A percentile compares a stretch with the other conserved stretches of the same genome.
Evolutionary conservation across 1,139 yeast species (phyloP).

Genomic region (Geotrichum aggregatum): DNA sequence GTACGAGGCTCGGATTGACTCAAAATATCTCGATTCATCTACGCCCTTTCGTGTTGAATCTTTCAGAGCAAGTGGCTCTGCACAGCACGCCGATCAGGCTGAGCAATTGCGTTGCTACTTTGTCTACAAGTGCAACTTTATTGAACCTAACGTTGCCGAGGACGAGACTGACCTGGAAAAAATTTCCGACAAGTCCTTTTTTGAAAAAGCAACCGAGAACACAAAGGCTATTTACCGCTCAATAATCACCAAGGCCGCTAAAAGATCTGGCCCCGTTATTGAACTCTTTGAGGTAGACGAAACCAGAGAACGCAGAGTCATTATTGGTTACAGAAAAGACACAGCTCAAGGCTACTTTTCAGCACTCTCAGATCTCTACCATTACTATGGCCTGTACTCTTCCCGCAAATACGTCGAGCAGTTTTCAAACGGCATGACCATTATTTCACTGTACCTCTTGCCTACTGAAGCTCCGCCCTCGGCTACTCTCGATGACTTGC

Average conservation of each 20-base stretch:
- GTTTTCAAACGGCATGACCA: conserved; percentile 81
- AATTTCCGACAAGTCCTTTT: conserved; percentile 77
- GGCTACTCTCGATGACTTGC: conserved; percentile 37
- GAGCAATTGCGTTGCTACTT: conserved; percentile 76
- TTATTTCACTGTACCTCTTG: conserved; percentile 79
- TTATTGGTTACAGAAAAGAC: conserved; percentile 82
- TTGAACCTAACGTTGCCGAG: conserved; percentile 36
- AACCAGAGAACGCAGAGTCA: conserved; percentile 73
- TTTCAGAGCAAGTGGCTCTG: conserved; percentile 61
- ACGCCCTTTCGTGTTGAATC: conserved; percentile 74
- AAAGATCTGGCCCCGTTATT: conserved; percentile 88
- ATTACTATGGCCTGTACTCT: conserved; percentile 80
- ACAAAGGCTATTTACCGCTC: conserved; percentile 74
- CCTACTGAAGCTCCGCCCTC: conserved; percentile 45
- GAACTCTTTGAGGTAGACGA: conserved; percentile 80
- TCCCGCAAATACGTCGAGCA: conserved; percentile 93
- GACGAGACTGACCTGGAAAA: conserved; percentile 53
- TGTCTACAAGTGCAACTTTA: conserved; percentile 73
- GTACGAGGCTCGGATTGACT: conserved; percentile 63
- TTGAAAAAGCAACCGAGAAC: conserved; percentile 71
- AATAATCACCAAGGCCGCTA: conserved; percentile 63
- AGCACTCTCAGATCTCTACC: conserved; percentile 81
- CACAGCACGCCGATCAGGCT: conserved; percentile 32
- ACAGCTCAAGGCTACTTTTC: conserved; percentile 84
- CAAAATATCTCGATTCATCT: conserved; percentile 64